Evolutionary conservation across 2,329 filamentous ascomycete species (phyloP), one percentile per base, ranked within the genome.

Genomic region (Blastomyces emzantsi): DNA sequence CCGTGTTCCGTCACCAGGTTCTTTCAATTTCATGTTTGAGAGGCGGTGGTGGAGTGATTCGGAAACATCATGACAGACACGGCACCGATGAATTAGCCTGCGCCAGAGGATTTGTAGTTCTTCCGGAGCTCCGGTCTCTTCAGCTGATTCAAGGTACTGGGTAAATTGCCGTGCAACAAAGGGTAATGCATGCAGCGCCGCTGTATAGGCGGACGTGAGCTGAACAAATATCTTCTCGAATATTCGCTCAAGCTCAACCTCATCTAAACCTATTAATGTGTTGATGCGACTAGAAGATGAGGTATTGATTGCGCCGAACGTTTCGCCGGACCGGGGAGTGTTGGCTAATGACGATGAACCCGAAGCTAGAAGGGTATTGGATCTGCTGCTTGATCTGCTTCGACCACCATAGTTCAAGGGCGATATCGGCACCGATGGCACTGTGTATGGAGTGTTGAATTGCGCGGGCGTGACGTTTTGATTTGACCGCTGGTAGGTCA

Each of bases 181-280:
- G 0, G 91, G 91, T 33, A 96, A 78, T 1, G 86, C 87, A 52
- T 85, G 84, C 68, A 90, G 82, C 36, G 91, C 87, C 59, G 90
- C 80, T 59, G 92, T 89, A 25, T 89, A 87, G 0, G 90, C 89
- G 62, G 82, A 83, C 56, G 87, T 86, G 30, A 96, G 79, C 56
- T 89, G 88, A 43, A 91, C 73, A 77, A 90, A 96, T 28, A 97
- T 90, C 66, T 82, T 85, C 66, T 96, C 92, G 68, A 96, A 96
- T 36, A 87, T 83, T 19, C 84, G 83, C 69, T 96, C 91, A 66
- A 96, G 90, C 67, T 91, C 89, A 2, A 83, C 83, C 63, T 85
- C 82, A 57, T 84, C 82, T 60, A 87, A 84, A 60, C 91, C 89
- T 11, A 79, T 82, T 55, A 85, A 73, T 8, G 80, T 77, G 57